Conservation (phyloP, 2,329 filamentous ascomycete species). For the Bimuria novae-zelandiae region DNA sequence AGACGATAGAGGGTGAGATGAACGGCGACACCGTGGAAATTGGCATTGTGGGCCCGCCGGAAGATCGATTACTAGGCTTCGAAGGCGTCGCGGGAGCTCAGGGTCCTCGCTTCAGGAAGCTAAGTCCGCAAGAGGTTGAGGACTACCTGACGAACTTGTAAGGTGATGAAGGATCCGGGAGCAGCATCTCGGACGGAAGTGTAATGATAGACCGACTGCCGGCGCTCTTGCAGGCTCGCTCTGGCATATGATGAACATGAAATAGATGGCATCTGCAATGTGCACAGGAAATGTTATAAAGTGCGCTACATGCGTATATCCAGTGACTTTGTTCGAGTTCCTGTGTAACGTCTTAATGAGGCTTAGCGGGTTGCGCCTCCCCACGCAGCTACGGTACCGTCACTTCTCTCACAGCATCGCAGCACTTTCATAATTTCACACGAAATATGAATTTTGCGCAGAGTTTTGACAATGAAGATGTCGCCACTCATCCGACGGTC, state of each 20-base stretch:
- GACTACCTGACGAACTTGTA: constrained; percentile 99
- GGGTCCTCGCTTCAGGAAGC: constrained; percentile 88
- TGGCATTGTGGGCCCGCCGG: constrained; percentile 93
- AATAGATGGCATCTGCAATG: constrained; percentile 12
- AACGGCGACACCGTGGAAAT: constrained; percentile 98
- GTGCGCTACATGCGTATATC: too few relatives aligned
- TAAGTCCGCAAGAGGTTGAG: constrained; percentile 97
- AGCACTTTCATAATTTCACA: too few relatives aligned
- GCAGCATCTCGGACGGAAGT: constrained; percentile 15
- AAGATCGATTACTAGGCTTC: constrained; percentile 87
- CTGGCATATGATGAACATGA: constrained; percentile 21
- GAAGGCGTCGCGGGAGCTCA: constrained; percentile 85
- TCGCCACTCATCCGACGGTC: constrained; percentile 1
- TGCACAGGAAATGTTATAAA: too few relatives aligned
- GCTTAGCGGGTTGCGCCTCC: constrained; percentile 3
- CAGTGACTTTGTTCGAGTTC: background rate
- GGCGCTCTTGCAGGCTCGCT: constrained; percentile 16
- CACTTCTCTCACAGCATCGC: too few relatives aligned
- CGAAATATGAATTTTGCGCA: constrained; percentile 1
- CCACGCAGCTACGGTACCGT: too few relatives aligned
- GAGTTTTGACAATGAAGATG: constrained; percentile 10
- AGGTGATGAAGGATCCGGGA: constrained; percentile 29
- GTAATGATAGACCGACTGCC: constrained; percentile 18
- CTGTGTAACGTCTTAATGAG: background rate
- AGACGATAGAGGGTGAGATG: constrained; percentile 99